A percentile compares a stretch with the other conserved stretches of the same genome.
Evolutionary conservation across 2,329 filamentous ascomycete species (phyloP).

Genomic region (Tolypocladium capitatum): DNA sequence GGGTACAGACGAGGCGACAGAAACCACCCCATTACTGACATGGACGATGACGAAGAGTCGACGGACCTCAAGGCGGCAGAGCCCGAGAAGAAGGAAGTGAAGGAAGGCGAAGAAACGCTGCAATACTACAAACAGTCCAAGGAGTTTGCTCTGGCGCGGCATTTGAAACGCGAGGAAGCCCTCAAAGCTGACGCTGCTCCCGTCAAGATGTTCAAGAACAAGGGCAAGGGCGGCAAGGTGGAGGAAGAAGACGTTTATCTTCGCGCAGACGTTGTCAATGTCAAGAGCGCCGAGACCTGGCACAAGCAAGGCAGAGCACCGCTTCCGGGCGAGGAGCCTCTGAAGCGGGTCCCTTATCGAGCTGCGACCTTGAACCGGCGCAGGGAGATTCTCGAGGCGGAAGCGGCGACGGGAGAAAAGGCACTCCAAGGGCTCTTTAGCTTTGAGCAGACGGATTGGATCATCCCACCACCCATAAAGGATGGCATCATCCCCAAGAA

Average conservation of each 20-base stretch:
- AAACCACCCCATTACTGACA: constrained; percentile 45
- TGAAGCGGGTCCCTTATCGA: constrained; percentile 81
- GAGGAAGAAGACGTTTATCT: constrained; percentile 71
- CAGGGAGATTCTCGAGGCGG: constrained; percentile 76
- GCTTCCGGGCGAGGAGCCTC: constrained; percentile 52
- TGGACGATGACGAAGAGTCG: constrained; percentile 68
- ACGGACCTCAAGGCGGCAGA: constrained; percentile 63
- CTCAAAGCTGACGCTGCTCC: constrained; percentile 54
- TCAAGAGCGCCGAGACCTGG: constrained; percentile 92
- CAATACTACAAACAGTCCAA: constrained; percentile 79
- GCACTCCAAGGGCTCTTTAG: constrained; percentile 78
- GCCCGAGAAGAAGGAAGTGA: constrained; percentile 58
- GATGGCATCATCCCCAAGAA: constrained; percentile 89
- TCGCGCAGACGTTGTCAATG: constrained; percentile 66
- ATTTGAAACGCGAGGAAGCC: constrained; percentile 86
- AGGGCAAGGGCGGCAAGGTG: constrained; percentile 58
- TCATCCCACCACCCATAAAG: constrained; percentile 75
- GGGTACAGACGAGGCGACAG: constrained; percentile 46
- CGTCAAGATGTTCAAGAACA: constrained; percentile 61
- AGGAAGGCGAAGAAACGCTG: constrained; percentile 67
- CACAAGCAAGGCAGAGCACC: constrained; percentile 87
- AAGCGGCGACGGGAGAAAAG: constrained; percentile 68
- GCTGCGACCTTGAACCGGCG: constrained; percentile 81
- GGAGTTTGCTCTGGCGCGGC: constrained; percentile 73
- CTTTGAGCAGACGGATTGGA: constrained; percentile 81